Percentiles rank a stretch among this genome's conserved stretches.
Conservation (phyloP, 805 yeast species). For the Groenewaldozyma salmanticensis region DNA sequence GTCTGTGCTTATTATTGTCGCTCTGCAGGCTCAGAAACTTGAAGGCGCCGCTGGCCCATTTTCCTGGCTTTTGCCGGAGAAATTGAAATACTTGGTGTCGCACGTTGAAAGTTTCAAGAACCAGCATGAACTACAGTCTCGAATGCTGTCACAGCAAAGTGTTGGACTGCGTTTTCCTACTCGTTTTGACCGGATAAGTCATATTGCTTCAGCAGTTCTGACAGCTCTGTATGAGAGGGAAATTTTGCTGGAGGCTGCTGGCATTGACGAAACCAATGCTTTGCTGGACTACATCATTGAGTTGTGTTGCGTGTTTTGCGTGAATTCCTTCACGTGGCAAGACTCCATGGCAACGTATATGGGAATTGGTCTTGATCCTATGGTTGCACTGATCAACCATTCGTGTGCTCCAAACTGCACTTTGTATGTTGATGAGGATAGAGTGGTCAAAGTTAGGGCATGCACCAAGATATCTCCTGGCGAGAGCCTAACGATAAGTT, state of each 20-base stretch:
- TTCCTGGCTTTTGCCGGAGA: not conserved
- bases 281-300: not conserved
- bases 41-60: not conserved
- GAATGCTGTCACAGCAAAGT: not conserved
- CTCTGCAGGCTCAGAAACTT: not conserved
- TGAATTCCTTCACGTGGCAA: conserved; percentile 8
- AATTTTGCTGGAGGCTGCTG: not conserved
- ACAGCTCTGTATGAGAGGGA: not conserved
- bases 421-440: conserved; percentile 1
- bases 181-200: not conserved
- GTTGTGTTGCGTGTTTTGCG: conserved; percentile 2
- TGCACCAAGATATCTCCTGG: not conserved
- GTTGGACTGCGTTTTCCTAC: not conserved
- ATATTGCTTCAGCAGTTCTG: not conserved
- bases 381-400: conserved; percentile 29
- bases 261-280: too few relatives aligned
- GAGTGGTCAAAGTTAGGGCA: conserved; percentile 3
- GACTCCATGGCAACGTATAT: not conserved
- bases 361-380: conserved; percentile 10
- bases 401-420: conserved; percentile 37
- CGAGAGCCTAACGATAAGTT: conserved; percentile 1
- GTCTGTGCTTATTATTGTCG: not conserved
- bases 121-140: not conserved
- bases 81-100: not conserved
- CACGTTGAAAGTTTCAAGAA: not conserved